phyloP scores from a whole-genome alignment of 1,284 basidiomycete genomes.

The Singerocomus inundabilis region DNA sequence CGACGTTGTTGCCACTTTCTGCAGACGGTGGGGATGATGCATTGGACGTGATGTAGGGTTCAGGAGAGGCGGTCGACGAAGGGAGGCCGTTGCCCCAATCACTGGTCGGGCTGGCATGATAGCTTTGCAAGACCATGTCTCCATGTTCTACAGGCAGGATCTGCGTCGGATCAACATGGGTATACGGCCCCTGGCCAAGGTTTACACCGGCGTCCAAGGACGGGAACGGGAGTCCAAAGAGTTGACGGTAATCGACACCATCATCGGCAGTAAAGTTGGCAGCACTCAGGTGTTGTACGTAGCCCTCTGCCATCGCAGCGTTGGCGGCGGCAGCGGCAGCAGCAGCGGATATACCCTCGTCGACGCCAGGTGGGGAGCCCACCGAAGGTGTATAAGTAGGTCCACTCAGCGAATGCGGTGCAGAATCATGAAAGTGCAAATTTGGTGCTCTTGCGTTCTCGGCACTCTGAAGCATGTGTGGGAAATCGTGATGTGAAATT shows the following conservation, averaged over 20 bases:
- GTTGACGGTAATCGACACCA: slow-evolving; percentile 56
- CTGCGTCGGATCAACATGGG: slow-evolving; percentile 86
- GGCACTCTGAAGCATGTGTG: slow-evolving; percentile 32
- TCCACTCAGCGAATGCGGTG: slow-evolving; percentile 36
- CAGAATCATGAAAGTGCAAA: slow-evolving; percentile 37
- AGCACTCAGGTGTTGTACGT: slow-evolving; percentile 55
- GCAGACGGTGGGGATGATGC: slow-evolving; percentile 68
- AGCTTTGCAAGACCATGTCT: slow-evolving; percentile 46
- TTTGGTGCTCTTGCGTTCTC: slow-evolving; percentile 30
- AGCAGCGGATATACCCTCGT: slow-evolving; percentile 60
- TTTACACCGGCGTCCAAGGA: slow-evolving; percentile 42
- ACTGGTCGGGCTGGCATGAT: slow-evolving; percentile 76
- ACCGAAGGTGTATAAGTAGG: slow-evolving; percentile 40
- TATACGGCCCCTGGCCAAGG: slow-evolving; percentile 56
- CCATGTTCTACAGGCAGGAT: slow-evolving; percentile 59
- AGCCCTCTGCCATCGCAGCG: slow-evolving; percentile 64
- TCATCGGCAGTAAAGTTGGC: slow-evolving; percentile 54
- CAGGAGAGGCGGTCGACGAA: slow-evolving; percentile 73
- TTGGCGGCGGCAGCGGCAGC: slow-evolving; percentile 62
- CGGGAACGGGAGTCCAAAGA: slow-evolving; percentile 64
- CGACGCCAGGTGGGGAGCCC: slow-evolving; percentile 36
- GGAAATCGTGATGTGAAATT: slow-evolving; percentile 35
- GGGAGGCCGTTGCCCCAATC: slow-evolving; percentile 72
- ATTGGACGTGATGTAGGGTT: slow-evolving; percentile 63
- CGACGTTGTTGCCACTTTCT: slow-evolving; percentile 43